A percentile compares a stretch with the other conserved stretches of the same genome.
phyloP scores from a whole-genome alignment of 2,329 filamentous ascomycete genomes.

The Paraconiothyrium brasiliense region DNA sequence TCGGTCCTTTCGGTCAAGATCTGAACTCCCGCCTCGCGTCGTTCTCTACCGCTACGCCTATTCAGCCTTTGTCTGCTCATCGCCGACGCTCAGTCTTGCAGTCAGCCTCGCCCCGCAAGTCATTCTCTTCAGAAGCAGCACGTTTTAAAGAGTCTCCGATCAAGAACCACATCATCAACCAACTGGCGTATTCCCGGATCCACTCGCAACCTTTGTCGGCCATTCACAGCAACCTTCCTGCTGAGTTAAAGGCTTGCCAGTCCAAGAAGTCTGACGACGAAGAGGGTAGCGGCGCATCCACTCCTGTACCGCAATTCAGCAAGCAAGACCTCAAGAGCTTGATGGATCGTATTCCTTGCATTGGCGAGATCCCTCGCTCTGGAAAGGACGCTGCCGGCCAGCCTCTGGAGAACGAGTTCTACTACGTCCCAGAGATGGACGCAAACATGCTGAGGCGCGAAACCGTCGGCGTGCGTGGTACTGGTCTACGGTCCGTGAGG shows the following conservation, averaged over 20 bases:
- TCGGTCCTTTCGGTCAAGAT: slow-evolving; percentile 88
- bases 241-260: slow-evolving; percentile 54
- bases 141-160: slow-evolving; percentile 59
- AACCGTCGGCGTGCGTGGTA: slow-evolving; percentile 87
- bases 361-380: slow-evolving; percentile 87
- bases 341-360: slow-evolving; percentile 77
- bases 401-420: slow-evolving; percentile 93
- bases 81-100: slow-evolving; percentile 37
- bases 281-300: slow-evolving; percentile 29
- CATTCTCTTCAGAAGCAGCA: slow-evolving; percentile 32
- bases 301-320: slow-evolving; percentile 40
- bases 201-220: slow-evolving; percentile 90
- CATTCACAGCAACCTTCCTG: slow-evolving; percentile 88
- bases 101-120: slow-evolving; percentile 44
- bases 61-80: slow-evolving; percentile 45
- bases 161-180: slow-evolving; percentile 90
- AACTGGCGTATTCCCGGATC: slow-evolving; percentile 91
- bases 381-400: slow-evolving; percentile 98
- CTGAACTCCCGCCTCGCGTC: slow-evolving; percentile 83
- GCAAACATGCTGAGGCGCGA: slow-evolving; percentile 79
- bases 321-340: slow-evolving; percentile 70
- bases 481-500: slow-evolving; percentile 85
- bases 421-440: slow-evolving; percentile 91
- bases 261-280: slow-evolving; percentile 34
- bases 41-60: slow-evolving; percentile 73